Conservation (phyloP, 805 yeast genomes). For the Lachancea dasiensis region DNA sequence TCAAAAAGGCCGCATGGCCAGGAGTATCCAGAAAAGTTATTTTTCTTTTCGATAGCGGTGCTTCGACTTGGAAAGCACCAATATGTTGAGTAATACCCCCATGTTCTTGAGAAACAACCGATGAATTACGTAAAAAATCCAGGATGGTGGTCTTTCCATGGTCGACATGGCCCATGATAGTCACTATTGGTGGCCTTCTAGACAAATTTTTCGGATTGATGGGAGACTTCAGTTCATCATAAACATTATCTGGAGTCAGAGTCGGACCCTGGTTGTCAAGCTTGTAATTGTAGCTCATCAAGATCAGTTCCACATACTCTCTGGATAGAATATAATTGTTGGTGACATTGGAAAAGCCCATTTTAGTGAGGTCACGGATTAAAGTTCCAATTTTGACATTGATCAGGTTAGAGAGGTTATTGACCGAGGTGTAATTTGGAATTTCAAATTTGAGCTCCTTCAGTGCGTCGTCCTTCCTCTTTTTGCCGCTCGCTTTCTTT, state of each 20-base stretch:
- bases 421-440: slow-evolving; percentile 74
- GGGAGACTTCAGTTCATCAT: slow-evolving; percentile 54
- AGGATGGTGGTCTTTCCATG: slow-evolving; percentile 96
- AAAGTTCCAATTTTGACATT: slow-evolving; percentile 58
- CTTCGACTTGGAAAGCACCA: slow-evolving; percentile 89
- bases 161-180: slow-evolving; percentile 98
- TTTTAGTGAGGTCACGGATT: slow-evolving; percentile 47
- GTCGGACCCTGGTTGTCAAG: slow-evolving; percentile 31
- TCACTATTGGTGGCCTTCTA: slow-evolving; percentile 86
- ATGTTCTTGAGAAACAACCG: slow-evolving; percentile 76
- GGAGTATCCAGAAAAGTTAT: slow-evolving; percentile 96
- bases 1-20: slow-evolving; percentile 94
- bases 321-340: slow-evolving; percentile 77
- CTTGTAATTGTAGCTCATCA: slow-evolving; percentile 81
- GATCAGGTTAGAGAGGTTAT: slow-evolving; percentile 69
- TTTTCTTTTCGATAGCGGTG: slow-evolving; percentile 64
- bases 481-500: slow-evolving; percentile 11
- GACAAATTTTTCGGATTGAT: slow-evolving; percentile 43
- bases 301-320: slow-evolving; percentile 80
- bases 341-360: slow-evolving; percentile 68
- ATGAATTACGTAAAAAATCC: slow-evolving; percentile 78
- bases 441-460: slow-evolving; percentile 33
- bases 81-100: slow-evolving; percentile 98
- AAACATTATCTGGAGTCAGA: slow-evolving; percentile 51
- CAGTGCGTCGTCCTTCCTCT: slow-evolving; percentile 8